Conservation (phyloP, 768 basidiomycete genomes). For the Suillus brevipes region DNA sequence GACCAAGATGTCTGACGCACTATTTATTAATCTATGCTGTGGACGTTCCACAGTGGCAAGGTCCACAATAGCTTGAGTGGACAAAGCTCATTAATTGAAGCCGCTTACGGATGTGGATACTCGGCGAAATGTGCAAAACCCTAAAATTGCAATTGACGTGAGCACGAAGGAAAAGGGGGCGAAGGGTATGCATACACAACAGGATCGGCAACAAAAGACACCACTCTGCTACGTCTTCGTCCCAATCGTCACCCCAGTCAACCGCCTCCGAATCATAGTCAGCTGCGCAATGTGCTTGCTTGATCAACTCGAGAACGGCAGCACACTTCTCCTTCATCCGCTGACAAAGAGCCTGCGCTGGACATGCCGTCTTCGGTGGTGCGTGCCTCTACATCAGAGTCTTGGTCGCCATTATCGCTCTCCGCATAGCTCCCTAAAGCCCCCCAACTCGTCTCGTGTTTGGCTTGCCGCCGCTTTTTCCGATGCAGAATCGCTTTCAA, state of each 20-base stretch:
- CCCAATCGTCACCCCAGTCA: conserved; percentile 34
- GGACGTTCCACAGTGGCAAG: neutral
- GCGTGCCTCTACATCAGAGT: conserved; percentile 2
- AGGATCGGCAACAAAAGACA: neutral
- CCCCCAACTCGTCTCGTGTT: conserved; percentile 16
- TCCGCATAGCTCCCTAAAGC: conserved; percentile 27
- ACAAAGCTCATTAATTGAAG: neutral
- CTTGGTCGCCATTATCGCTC: conserved; percentile 17
- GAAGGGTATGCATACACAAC: neutral
- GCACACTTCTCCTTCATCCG: conserved; percentile 22
- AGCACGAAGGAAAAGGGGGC: neutral
- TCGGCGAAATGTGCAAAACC: neutral
- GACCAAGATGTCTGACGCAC: neutral
- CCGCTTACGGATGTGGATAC: neutral
- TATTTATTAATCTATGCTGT: neutral
- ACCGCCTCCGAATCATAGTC: conserved; percentile 28
- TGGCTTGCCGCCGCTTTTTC: conserved; percentile 13
- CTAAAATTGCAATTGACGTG: neutral
- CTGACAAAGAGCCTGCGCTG: neutral
- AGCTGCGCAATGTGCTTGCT: conserved; percentile 20
- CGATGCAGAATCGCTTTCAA: conserved; percentile 42
- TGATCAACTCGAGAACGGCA: conserved; percentile 25
- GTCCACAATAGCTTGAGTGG: neutral
- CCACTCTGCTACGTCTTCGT: conserved; percentile 16
- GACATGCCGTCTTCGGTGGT: neutral